These are phyloP conservation scores for Penicillium concentricum DNA, from an alignment of 2,329 filamentous ascomycete genomes.

Conservation along the genomic window DNA sequence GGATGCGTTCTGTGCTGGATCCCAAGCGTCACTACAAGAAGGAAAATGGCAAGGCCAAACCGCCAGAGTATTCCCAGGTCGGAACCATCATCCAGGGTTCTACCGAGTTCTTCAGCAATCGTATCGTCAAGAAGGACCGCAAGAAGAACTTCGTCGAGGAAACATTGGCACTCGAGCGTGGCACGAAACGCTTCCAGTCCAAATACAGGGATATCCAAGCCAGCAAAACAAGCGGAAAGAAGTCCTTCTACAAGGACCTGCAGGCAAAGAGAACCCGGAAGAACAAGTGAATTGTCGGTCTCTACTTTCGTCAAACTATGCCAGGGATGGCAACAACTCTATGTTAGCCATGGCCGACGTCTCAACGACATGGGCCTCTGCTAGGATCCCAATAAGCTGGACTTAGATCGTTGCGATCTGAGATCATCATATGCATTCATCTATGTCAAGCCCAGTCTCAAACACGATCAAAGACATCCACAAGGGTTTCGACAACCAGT, in stretches of 20 bases:
- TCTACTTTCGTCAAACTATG: not conserved
- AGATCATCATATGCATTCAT: not conserved
- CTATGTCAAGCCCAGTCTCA: not conserved
- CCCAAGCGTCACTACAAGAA: constrained; percentile 92
- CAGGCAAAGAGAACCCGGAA: constrained; percentile 54
- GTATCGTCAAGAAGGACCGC: constrained; percentile 81
- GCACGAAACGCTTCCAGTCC: constrained; percentile 71
- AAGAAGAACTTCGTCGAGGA: constrained; percentile 87
- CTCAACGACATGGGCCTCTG: not conserved
- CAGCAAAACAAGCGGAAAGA: constrained; percentile 82
- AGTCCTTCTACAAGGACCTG: constrained; percentile 80
- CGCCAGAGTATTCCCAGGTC: constrained; percentile 83
- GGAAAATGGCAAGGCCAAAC: constrained; percentile 65
- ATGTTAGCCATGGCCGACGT: too few relatives aligned
- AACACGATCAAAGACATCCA: constrained; percentile 27
- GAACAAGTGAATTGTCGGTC: constrained; percentile 21
- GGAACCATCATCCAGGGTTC: constrained; percentile 86
- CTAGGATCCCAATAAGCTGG: not conserved
- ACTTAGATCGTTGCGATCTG: not conserved
- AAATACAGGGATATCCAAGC: constrained; percentile 86
- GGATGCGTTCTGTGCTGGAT: constrained; percentile 85
- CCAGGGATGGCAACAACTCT: not conserved
- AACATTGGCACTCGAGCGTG: constrained; percentile 66
- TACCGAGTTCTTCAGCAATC: constrained; percentile 79
- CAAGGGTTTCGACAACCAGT: constrained; percentile 36